Conservation (phyloP, 2,329 filamentous ascomycete species). For the Aaosphaeria pasadenensis region DNA sequence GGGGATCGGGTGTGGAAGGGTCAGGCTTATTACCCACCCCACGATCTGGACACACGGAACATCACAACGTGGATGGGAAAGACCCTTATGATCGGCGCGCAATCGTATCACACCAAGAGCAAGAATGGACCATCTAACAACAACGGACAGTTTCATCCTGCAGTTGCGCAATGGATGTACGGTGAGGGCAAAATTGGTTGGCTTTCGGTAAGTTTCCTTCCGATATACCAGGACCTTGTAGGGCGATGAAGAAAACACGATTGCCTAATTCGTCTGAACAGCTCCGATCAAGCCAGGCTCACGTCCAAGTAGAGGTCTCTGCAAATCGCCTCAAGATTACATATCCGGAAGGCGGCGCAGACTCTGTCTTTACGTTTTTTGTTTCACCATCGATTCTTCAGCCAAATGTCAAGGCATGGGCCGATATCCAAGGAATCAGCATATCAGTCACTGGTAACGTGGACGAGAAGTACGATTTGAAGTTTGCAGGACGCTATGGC, state of each 20-base stretch:
- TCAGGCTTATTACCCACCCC: neutral
- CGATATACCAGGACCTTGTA: neutral
- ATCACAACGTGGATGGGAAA: neutral
- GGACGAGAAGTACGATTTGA: neutral
- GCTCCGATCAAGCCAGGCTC: neutral
- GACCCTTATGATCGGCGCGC: neutral
- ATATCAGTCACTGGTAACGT: neutral
- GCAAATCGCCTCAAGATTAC: neutral
- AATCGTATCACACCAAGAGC: neutral
- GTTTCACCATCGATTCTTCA: neutral
- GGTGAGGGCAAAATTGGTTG: neutral
- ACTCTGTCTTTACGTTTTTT: neutral
- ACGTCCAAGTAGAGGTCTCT: neutral
- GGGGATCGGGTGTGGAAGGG: neutral
- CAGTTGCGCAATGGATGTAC: neutral
- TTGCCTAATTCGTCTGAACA: neutral
- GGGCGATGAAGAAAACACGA: no score
- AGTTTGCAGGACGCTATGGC: neutral
- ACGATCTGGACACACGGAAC: neutral
- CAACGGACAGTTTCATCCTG: neutral
- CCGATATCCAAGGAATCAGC: neutral
- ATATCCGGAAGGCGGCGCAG: neutral
- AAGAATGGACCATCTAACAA: neutral
- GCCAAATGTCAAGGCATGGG: neutral
- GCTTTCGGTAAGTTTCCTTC: neutral